phyloP scores from a whole-genome alignment of 495 filamentous ascomycete species.

The Aspergillus heteromorphus region DNA sequence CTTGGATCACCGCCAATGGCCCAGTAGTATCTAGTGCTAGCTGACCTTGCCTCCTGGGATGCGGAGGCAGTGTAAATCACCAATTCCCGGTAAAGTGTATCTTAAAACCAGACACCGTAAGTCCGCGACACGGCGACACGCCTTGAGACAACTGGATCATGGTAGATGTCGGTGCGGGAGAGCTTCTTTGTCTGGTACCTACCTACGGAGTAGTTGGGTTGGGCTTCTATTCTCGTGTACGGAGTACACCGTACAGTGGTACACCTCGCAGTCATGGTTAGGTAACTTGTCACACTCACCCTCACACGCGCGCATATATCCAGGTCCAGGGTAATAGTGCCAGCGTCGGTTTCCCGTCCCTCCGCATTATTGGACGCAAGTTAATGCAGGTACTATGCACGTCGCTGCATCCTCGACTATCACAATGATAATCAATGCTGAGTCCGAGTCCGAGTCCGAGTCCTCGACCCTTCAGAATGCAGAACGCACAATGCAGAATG shows the following conservation, averaged over 20 bases:
- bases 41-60: neutral
- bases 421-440: too few species aligned
- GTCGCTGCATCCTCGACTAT: neutral
- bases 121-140: too few species aligned
- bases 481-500: too few species aligned
- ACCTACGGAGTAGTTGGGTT: too few species aligned
- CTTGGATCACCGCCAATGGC: neutral
- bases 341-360: neutral
- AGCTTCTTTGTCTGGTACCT: too few species aligned
- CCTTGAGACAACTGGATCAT: too few species aligned
- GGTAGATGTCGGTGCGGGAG: too few species aligned
- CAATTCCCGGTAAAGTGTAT: neutral
- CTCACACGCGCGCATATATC: neutral
- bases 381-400: slow-evolving; percentile 4
- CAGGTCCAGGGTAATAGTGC: neutral
- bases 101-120: too few species aligned
- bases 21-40: too few species aligned
- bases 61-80: slow-evolving; percentile 4
- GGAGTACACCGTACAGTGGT: neutral
- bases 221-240: neutral
- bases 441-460: too few species aligned
- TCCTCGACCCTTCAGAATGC: neutral
- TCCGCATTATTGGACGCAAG: neutral
- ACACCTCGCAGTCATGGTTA: neutral
- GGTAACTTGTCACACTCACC: neutral